Base-by-base conservation (phyloP, 768 basidiomycete genomes). In the Suillus bovinus region DNA sequence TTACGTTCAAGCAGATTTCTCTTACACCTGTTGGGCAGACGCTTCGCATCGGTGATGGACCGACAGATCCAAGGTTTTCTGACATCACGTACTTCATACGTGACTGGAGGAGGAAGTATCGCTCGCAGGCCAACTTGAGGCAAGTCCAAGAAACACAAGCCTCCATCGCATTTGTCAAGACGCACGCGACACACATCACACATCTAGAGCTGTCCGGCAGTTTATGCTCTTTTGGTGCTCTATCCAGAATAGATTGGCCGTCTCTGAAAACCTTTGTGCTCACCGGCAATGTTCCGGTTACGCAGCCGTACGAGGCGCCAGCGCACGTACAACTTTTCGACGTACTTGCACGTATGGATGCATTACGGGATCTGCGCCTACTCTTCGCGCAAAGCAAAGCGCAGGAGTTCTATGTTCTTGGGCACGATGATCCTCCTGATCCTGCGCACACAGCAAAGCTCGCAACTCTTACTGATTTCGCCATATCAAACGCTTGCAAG, bases 71-170 rank as follows among this genome's bases (percentile, higher is more conserved):
- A 57, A 69, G 67, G 41, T 71, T 76, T 41, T 60, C 72, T 36
- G 74, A 76, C 22, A 70, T 70, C 47, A 69, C 64, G 27, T 76
- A 76, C 65, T 77, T 71, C 14, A 76, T 76, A 67, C 71, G 74
- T 0, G 76, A 74, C 42, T 76, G 74, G 74, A 66, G 74, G 59
- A 73, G 72, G 65, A 76, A 76, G 46, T 72, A 76, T 59, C 77
- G 73, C 54, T 66, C 70, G 0, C 74, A 76, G 41, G 68, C 71
- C 4, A 68, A 68, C 59, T 64, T 68, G 46, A 75, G 76, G 16
- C 72, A 73, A 3, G 66, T 55, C 27, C 64, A 69, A 62, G 74
- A 76, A 52, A 66, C 71, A 7, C 70, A 71, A 38, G 73, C 74
- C 13, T 70, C 72, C 10, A 67, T 66, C 0, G 68, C 68, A 38